phyloP scores from a whole-genome alignment of 1,139 yeast species.

The Candida smagusa region DNA sequence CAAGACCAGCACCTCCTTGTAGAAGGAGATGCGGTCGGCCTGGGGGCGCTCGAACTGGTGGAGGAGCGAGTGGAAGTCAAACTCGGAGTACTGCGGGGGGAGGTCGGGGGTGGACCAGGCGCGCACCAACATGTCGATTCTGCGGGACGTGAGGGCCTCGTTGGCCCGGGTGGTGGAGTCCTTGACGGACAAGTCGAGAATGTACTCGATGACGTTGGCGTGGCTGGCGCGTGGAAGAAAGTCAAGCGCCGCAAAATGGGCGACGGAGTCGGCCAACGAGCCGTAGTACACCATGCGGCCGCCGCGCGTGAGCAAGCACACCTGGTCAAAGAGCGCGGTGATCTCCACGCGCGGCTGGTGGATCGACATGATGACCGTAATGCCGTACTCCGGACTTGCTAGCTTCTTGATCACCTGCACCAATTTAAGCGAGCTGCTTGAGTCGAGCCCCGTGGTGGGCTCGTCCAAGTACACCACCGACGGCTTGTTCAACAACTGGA shows the following conservation, averaged over 20 bases:
- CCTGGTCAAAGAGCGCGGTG: constrained; percentile 58
- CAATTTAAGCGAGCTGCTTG: constrained; percentile 67
- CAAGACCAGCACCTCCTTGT: constrained; percentile 49
- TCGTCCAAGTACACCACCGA: constrained; percentile 78
- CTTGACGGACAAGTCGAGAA: constrained; percentile 68
- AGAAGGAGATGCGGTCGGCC: constrained; percentile 12
- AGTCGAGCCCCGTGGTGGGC: constrained; percentile 87
- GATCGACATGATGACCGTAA: constrained; percentile 71
- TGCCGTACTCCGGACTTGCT: constrained; percentile 50
- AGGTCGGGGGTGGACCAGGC: constrained; percentile 12
- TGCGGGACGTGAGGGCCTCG: constrained; percentile 13
- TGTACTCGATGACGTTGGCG: constrained; percentile 14
- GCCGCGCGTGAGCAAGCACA: constrained; percentile 69
- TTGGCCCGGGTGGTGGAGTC: constrained; percentile 47
- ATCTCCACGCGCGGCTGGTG: constrained; percentile 88
- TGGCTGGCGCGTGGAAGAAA: constrained; percentile 3
- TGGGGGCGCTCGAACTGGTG: constrained; percentile 12
- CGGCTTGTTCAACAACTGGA: constrained; percentile 74
- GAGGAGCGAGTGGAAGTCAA: constrained; percentile 9
- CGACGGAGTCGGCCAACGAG: constrained; percentile 15
- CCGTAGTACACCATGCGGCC: constrained; percentile 66
- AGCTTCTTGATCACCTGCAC: constrained; percentile 59
- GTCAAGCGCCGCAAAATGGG: constrained; percentile 13
- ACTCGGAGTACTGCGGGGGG: neutral
- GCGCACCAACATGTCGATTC: constrained; percentile 15